phyloP scores from a whole-genome alignment of 1,284 basidiomycete species.

The Rhodofomes roseus region DNA sequence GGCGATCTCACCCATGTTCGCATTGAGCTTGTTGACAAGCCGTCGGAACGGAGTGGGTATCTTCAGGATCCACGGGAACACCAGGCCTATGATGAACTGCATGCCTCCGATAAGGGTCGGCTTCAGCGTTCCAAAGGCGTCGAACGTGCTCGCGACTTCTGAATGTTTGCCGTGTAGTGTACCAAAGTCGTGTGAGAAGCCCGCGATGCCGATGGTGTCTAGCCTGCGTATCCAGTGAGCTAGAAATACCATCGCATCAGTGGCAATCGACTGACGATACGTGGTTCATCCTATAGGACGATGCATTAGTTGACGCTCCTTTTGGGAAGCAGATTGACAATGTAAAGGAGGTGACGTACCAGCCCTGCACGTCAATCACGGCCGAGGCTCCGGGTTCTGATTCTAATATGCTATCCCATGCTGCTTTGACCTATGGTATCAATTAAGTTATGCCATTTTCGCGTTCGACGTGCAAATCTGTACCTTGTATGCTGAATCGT shows the following conservation, averaged over 20 bases:
- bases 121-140: constrained; percentile 32
- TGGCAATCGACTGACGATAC: constrained; percentile 35
- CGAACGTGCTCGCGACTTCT: constrained; percentile 44
- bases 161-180: constrained; percentile 45
- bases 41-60: constrained; percentile 40
- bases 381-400: constrained; percentile 25
- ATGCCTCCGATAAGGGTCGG: constrained; percentile 25
- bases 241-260: too few species aligned
- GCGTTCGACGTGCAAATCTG: too few species aligned
- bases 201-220: constrained; percentile 56
- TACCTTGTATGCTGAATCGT: constrained; percentile 50
- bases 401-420: constrained; percentile 49
- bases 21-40: constrained; percentile 34
- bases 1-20: constrained; percentile 43
- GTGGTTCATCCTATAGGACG: constrained; percentile 40
- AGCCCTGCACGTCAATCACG: constrained; percentile 50
- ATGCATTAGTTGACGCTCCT: constrained; percentile 5
- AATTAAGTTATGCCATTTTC: too few species aligned
- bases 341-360: constrained; percentile 14
- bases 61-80: constrained; percentile 36
- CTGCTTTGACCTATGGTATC: constrained; percentile 36
- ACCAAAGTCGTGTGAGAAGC: constrained; percentile 55
- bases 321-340: too few species aligned
- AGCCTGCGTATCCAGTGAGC: constrained; percentile 32
- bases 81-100: constrained; percentile 38